Base-by-base conservation (phyloP, 495 filamentous ascomycete species). In the Podospora appendiculata region DNA sequence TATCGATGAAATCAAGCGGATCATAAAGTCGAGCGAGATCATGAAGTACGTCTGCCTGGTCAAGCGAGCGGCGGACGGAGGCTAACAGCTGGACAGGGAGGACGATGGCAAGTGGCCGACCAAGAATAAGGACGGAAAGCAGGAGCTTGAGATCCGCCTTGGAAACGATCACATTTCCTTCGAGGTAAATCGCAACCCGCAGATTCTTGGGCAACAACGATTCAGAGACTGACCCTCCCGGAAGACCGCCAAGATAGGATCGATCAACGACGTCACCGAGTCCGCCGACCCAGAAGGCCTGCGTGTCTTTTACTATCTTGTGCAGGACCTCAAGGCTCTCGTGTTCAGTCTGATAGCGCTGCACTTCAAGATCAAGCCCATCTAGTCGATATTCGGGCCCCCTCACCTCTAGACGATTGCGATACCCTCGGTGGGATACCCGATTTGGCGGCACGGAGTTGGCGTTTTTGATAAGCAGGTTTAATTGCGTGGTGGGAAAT, bases 41-140 rank as follows among this genome's bases (percentile, higher is more conserved):
- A 83, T 97, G 80, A 99, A 97, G 90, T 95, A 81, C 11, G 72
- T 12, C 56, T 52, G 41, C 36, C 11, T 45, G 36, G 35, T 8
- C 13, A 36, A 19, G 3, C 4, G 13, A 9, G 41, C n/a, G 4
- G 9, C 12, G 8, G 19, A 10, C 19, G 12, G 36, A 18, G n/a
- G 55, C 65, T 77, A 54, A 76, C 47, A 33, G 39, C 12, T 16
- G 14, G 32, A 54, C 59, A 95, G 90, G 79, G 94, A 99, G 81
- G 93, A 97, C 64, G 94, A 99, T 62, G 85, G 82, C n/a, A 96
- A 95, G 70, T 99, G 94, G 94, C 94, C 94, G 1, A 89, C 91
- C 69, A 99, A 97, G 79, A 97, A 97, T 73, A 97, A 96, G 73
- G 94, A 99, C 64, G 94, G 94, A 41, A 82, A 92, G 48, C 94